phyloP scores from a whole-genome alignment of 768 basidiomycete genomes.

The Suillus subaureus region DNA sequence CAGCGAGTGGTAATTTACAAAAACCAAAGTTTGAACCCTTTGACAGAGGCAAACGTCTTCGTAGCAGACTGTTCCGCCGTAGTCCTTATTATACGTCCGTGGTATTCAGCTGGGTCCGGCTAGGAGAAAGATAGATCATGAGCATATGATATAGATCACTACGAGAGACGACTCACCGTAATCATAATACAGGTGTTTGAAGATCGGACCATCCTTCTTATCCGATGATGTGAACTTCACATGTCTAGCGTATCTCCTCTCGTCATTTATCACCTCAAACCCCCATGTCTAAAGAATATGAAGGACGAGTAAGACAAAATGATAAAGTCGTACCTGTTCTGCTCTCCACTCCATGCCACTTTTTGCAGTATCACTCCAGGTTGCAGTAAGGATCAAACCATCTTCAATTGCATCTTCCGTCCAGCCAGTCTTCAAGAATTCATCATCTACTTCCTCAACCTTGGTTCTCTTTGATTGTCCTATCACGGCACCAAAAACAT shows the following conservation, averaged over 20 bases:
- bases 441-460: constrained; percentile 47
- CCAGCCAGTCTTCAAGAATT: constrained; percentile 46
- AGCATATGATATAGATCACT: background rate
- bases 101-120: constrained; percentile 20
- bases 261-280: constrained; percentile 57
- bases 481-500: constrained; percentile 61
- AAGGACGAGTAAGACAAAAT: background rate
- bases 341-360: constrained; percentile 63
- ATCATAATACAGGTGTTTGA: constrained; percentile 63
- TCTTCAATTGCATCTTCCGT: constrained; percentile 40
- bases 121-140: constrained; percentile 18
- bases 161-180: constrained; percentile 51
- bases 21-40: background rate
- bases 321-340: constrained; percentile 50
- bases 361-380: constrained; percentile 65
- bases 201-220: constrained; percentile 51
- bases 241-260: constrained; percentile 62
- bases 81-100: background rate
- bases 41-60: background rate
- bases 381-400: constrained; percentile 37
- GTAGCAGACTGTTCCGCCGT: background rate
- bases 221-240: constrained; percentile 64
- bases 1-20: background rate
- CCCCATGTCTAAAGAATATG: constrained; percentile 54
- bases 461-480: constrained; percentile 55